phyloP scores from a whole-genome alignment of 1,284 basidiomycete species.

The Cutaneotrichosporon sp. region DNA sequence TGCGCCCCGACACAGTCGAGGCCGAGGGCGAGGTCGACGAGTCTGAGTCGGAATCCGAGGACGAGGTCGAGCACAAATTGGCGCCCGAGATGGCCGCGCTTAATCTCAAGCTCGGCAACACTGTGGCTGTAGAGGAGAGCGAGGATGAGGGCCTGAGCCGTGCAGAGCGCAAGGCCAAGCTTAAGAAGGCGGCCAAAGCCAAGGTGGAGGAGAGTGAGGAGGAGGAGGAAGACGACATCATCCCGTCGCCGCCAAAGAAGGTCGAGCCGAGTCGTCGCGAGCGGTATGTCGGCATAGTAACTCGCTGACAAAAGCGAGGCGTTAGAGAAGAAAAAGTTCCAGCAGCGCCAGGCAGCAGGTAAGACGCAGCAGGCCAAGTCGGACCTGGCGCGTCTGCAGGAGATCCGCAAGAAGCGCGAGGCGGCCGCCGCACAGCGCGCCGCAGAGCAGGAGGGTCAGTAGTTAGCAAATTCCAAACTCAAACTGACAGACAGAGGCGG shows the following conservation, averaged over 20 bases:
- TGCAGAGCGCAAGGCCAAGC: conserved; percentile 62
- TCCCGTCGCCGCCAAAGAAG: conserved; percentile 21
- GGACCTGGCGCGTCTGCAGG: conserved; percentile 80
- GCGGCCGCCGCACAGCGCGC: conserved; percentile 77
- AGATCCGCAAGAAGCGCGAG: conserved; percentile 80
- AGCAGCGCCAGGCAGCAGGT: conserved; percentile 60
- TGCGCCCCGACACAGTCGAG: conserved; percentile 17
- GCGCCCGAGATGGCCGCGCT: conserved; percentile 50
- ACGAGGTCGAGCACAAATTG: conserved; percentile 36
- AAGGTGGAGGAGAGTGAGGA: conserved; percentile 57
- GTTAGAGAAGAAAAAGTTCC: conserved; percentile 79
- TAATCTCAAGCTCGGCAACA: conserved; percentile 52
- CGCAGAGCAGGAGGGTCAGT: conserved; percentile 71
- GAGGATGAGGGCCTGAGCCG: conserved; percentile 60
- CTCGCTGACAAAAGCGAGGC: conserved; percentile 62
- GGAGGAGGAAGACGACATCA: conserved; percentile 47
- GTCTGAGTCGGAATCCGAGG: conserved; percentile 33
- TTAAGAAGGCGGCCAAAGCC: conserved; percentile 62
- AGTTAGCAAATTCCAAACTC: not conserved
- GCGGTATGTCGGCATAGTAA: conserved; percentile 55
- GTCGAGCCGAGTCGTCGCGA: conserved; percentile 65
- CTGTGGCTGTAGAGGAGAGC: conserved; percentile 41
- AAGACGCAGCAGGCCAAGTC: conserved; percentile 85
- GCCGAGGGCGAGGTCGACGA: conserved; percentile 37
- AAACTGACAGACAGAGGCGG: conserved; percentile 38